Base-by-base conservation (phyloP, 805 yeast species). In the Hyphopichia homilentoma region DNA sequence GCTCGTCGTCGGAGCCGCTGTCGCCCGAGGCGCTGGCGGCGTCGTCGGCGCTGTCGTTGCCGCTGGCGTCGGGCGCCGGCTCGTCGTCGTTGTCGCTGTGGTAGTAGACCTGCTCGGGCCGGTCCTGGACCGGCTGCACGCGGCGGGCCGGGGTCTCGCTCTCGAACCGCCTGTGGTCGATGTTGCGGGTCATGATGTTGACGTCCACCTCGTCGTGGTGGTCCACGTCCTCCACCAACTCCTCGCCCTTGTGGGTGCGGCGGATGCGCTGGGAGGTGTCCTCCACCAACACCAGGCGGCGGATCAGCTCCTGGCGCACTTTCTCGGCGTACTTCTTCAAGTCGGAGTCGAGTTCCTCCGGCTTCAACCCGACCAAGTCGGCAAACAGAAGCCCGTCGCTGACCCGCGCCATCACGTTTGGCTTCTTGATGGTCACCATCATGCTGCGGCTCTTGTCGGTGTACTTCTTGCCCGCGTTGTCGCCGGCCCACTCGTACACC, bases 171-270 rank as follows among this genome's bases (percentile, higher is more conserved):
- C 69, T 42, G 38, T 64, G 70, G 43, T 65, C 70, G 12, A 65
- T 58, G 25, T 54, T 54, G 27, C 55, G 48, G 7, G 59, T 48
- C 6, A 57, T 47, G 16, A 65, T 49, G 30, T 43, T 44, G 13
- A 44, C 47, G 27, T 57, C 60, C 21, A 47, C 44, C 15, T 49
- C 56, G 12, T 54, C 56, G 28, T 54, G 54, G 31, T 52, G 49
- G 21, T 50, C 44, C 19, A 45, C 45, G 25, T 40, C 34, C 35
- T 83, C 94, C 5, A 85, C 70, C n/a, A 84, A 54, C 49, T 84
- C 89, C 40, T 88, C 95, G 16, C 96, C 96, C 54, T 83, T 84
- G 53, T 87, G 95, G 3, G 96, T 85, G 47, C 87, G 70, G 44
- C 86, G 70, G 43, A 85, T 76, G 27, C 79, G 70, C 20, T 68